Conservation (phyloP, 495 filamentous ascomycete species). For the Neurospora sp. region DNA sequence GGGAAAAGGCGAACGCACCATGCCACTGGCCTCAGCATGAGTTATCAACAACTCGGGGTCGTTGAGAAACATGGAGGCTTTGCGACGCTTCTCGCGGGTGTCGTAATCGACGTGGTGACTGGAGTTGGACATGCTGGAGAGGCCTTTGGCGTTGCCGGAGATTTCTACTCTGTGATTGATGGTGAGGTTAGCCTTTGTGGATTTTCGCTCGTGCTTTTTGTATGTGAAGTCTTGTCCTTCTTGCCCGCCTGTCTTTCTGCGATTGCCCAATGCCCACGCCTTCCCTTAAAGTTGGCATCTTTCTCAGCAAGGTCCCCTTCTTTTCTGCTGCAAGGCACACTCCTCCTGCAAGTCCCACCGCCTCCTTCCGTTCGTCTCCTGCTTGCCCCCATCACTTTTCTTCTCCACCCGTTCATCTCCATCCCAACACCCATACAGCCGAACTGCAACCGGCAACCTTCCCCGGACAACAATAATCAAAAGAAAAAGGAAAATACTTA, state of each 20-base stretch:
- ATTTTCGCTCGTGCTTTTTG: no score
- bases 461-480: background rate
- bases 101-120: slow-evolving; percentile 18
- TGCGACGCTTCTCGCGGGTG: slow-evolving; percentile 23
- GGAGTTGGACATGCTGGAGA: background rate
- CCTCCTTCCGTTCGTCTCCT: background rate
- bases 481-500: background rate
- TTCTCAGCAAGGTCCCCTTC: background rate
- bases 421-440: background rate
- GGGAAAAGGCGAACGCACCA: slow-evolving; percentile 23
- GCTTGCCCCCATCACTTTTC: background rate
- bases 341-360: background rate
- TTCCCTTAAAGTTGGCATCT: background rate
- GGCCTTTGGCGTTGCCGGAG: background rate
- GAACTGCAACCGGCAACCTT: background rate
- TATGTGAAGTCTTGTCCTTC: background rate
- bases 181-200: background rate
- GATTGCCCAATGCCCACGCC: background rate
- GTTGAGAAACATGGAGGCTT: slow-evolving; percentile 36
- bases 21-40: slow-evolving; percentile 35
- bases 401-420: background rate
- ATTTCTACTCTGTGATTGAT: background rate
- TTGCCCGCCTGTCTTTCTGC: background rate
- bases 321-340: background rate
- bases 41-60: slow-evolving; percentile 45